Conservation (phyloP, 257 asterid genomes). For the Hygrophila difformis region DNA sequence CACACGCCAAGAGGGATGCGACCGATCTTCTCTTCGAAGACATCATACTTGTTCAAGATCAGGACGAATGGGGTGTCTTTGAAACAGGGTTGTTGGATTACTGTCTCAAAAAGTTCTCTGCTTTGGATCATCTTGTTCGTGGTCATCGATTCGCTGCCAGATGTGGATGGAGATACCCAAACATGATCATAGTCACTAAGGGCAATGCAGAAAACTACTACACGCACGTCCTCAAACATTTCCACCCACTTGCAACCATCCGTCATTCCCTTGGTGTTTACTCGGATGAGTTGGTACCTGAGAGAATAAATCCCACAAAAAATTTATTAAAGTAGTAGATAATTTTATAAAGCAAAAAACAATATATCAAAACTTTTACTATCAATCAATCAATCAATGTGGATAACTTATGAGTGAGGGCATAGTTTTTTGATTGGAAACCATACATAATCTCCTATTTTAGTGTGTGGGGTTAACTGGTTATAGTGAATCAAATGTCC, state of each 20-base stretch:
- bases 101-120: conserved; percentile 60
- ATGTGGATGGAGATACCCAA: conserved; percentile 36
- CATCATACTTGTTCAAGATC: conserved; percentile 76
- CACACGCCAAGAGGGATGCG: conserved; percentile 56
- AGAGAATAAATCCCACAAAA: too few species aligned
- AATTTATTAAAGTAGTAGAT: background rate
- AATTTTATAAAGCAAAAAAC: too few species aligned
- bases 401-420: too few species aligned
- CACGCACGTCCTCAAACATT: conserved; percentile 93
- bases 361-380: too few species aligned
- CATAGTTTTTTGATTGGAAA: too few species aligned
- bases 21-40: conserved; percentile 70
- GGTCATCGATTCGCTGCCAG: conserved; percentile 24
- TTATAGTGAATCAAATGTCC: too few species aligned
- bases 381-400: too few species aligned
- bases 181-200: conserved; percentile 78
- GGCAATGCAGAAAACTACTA: conserved; percentile 64
- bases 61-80: conserved; percentile 70
- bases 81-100: conserved; percentile 70
- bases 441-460: too few species aligned
- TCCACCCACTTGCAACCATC: conserved; percentile 95
- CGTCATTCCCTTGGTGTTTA: conserved; percentile 74
- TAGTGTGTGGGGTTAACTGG: too few species aligned
- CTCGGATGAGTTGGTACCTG: conserved; percentile 88
- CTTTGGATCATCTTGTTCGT: conserved; percentile 86